Evolutionary conservation across 1,284 basidiomycete genomes (phyloP), one percentile per base, ranked within the genome.

Genomic region (Phlebopus sp.): DNA sequence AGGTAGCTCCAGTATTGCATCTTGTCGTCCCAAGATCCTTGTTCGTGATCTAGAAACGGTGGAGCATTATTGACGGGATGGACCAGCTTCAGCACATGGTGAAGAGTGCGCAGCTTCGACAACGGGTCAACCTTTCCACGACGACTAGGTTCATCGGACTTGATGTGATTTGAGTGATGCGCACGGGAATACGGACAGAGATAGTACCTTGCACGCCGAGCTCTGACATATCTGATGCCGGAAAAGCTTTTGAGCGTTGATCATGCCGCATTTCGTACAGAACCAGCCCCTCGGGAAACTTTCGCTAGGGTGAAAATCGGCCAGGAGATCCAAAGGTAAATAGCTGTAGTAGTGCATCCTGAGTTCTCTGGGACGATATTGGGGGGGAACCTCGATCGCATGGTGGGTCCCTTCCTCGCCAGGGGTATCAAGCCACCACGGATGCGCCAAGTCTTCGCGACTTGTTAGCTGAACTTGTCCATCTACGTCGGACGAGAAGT

Each of bases 251-350:
- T 73, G 72, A 7, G 57, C 51, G 35, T 73, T 73, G n/a, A 74
- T 59, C 52, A 64, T 56, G 7, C 73, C 71, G 30, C 72, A 73
- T 3, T 44, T 38, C 8, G 29, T 51, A 48, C 72, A 73, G 38
- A 64, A 67, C 73, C 73, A 73, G 7, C 72, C 72, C 19, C 56
- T 61, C 21, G 55, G 66, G 51, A 59, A 69, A 15, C 41, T 50
- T 43, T 67, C 66, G 27, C 52, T 57, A 13, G 55, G 60, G 19
- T 55, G 47, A 38, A 64, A 60, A 8, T 51, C 47, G 9, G 58
- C 59, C 14, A 69, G 57, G 42, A 73, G 55, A 45, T 68, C 62
- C 14, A 64, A 49, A 1, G 71, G 71, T 7, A 73, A 54, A 39
- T 69, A 62, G 23, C 62, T 66, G 46, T 58, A 67, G 42, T 53